Evolutionary conservation across 2,329 filamentous ascomycete genomes (phyloP).

Genomic region (Venturia aucupariae): DNA sequence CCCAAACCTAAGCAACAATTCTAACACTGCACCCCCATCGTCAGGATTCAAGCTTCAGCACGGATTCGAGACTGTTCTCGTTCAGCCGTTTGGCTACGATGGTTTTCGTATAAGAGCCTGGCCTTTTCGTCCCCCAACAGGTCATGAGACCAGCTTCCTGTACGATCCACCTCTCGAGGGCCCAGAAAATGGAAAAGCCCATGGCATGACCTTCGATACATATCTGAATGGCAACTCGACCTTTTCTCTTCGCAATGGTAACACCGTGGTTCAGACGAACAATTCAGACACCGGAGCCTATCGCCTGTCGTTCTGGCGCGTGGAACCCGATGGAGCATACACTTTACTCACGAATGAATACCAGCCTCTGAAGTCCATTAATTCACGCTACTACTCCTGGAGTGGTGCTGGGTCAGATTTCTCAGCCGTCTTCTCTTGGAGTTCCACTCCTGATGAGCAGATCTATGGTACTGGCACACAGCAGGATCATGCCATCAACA

Average conservation of each 20-base stretch:
- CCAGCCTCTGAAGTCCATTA: conserved; percentile 26
- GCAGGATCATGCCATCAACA: conserved; percentile 25
- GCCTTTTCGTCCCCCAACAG: conserved; percentile 28
- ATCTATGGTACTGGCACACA: conserved; percentile 26
- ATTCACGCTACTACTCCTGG: conserved; percentile 30
- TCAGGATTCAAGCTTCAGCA: conserved; percentile 28
- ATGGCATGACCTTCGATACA: conserved; percentile 26
- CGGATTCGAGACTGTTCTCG: conserved; percentile 31
- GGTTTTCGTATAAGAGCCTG: conserved; percentile 32
- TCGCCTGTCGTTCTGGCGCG: conserved; percentile 26
- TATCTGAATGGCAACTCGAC: conserved; percentile 25
- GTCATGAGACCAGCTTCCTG: conserved; percentile 30
- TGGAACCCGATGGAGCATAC: conserved; percentile 33
- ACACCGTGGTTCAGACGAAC: conserved; percentile 26
- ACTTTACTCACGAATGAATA: conserved; percentile 44
- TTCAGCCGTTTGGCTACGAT: conserved; percentile 33
- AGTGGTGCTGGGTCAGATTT: conserved; percentile 28
- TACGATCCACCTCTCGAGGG: conserved; percentile 33
- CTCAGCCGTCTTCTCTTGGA: conserved; percentile 28
- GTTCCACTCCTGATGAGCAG: conserved; percentile 26
- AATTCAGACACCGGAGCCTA: conserved; percentile 19
- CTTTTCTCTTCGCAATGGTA: conserved; percentile 28
- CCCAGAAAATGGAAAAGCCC: conserved; percentile 24
- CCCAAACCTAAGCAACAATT: neutral
- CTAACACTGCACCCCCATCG: conserved; percentile 17